Conservation (phyloP, 192 early-diverging fungal genomes). For the Backusella macrospora region DNA sequence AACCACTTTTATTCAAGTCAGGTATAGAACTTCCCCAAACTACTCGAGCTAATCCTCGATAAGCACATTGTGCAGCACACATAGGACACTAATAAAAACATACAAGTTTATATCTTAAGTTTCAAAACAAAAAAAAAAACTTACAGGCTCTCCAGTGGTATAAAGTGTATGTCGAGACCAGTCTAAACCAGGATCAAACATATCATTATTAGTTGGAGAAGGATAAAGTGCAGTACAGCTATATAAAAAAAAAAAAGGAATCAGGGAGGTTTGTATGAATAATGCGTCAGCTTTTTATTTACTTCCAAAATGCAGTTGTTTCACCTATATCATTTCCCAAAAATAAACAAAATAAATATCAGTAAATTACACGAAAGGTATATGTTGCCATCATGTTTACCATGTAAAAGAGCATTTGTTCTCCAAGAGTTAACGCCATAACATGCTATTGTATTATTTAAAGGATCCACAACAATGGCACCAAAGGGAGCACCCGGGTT, state of each 20-base stretch:
- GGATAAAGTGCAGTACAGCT: conserved; percentile 33
- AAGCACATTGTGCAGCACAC: conserved; percentile 29
- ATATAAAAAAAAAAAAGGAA: no score
- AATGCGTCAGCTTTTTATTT: neutral
- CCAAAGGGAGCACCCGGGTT: conserved; percentile 30
- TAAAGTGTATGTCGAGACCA: conserved; percentile 30
- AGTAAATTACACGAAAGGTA: no score
- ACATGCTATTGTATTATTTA: conserved; percentile 23
- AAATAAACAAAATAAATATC: no score
- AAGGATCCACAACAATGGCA: conserved; percentile 29
- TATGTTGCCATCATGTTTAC: conserved; percentile 9
- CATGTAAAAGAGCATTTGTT: conserved; percentile 29
- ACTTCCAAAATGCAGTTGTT: conserved; percentile 35
- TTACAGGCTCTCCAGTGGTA: conserved; percentile 34
- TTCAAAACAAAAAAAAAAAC: neutral
- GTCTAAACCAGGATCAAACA: conserved; percentile 27
- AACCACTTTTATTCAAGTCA: conserved; percentile 31
- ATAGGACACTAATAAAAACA: conserved; percentile 24
- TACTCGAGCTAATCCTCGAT: conserved; percentile 31
- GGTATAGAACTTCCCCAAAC: conserved; percentile 34
- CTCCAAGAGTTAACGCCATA: conserved; percentile 28
- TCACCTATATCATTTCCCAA: conserved; percentile 13
- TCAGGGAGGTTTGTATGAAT: neutral
- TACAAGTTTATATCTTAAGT: neutral
- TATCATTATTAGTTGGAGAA: conserved; percentile 30